Evolutionary conservation across 2,329 filamentous ascomycete genomes (phyloP).

Genomic region (Calonectria leucothoes): DNA sequence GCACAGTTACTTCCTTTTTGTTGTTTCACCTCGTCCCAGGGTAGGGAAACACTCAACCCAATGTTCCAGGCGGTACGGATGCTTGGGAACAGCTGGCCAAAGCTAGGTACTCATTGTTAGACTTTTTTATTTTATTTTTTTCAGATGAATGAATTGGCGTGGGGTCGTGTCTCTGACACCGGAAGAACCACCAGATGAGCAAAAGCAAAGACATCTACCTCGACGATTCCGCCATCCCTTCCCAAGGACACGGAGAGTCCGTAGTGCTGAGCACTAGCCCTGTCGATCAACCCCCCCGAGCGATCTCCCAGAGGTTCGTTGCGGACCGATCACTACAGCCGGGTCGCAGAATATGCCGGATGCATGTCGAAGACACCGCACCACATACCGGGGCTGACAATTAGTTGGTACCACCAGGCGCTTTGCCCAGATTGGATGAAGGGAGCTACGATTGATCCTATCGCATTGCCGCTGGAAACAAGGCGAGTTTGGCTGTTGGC

Average conservation of each 20-base stretch:
- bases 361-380: neutral
- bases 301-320: conserved; percentile 31
- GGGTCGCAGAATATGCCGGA: neutral
- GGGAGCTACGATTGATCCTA: neutral
- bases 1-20: conserved; percentile 19
- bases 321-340: conserved; percentile 25
- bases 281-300: conserved; percentile 21
- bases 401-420: conserved; percentile 21
- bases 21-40: conserved; percentile 34
- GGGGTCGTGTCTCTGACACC: conserved; percentile 14
- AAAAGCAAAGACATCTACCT: conserved; percentile 28
- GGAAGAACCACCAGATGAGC: conserved; percentile 21
- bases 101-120: conserved; percentile 7
- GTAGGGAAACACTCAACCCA: conserved; percentile 11
- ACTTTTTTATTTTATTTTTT: no score
- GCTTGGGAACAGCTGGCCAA: conserved; percentile 26
- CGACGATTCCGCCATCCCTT: neutral
- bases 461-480: neutral
- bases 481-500: neutral
- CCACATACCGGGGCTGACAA: conserved; percentile 31
- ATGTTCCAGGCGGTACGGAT: conserved; percentile 16
- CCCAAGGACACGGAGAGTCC: neutral
- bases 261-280: conserved; percentile 5
- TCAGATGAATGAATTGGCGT: conserved; percentile 24
- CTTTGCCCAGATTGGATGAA: neutral